These are phyloP conservation scores for Ophiobolus disseminans DNA, from an alignment of 2,329 filamentous ascomycete genomes.

Conservation along the genomic window DNA sequence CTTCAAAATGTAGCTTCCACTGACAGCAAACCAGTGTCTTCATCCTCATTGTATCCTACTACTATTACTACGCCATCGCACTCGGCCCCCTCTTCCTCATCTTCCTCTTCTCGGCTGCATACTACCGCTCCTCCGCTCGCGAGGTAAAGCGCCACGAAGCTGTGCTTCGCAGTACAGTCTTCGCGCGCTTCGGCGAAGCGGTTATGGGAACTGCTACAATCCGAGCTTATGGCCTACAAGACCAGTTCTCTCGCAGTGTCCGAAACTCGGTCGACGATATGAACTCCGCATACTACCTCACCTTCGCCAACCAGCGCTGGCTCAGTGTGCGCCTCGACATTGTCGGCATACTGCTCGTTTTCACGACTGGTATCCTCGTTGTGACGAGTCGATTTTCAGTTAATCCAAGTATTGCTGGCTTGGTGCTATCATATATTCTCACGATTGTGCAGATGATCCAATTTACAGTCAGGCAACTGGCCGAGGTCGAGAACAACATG, in stretches of 20 bases:
- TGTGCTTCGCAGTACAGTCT: slow-evolving; percentile 84
- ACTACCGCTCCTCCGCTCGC: slow-evolving; percentile 88
- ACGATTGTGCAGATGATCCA: slow-evolving; percentile 95
- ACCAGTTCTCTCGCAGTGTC: slow-evolving; percentile 75
- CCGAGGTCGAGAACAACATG: slow-evolving; percentile 98
- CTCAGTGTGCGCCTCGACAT: slow-evolving; percentile 83
- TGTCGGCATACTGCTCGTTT: slow-evolving; percentile 84
- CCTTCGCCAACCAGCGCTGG: slow-evolving; percentile 96
- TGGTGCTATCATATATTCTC: slow-evolving; percentile 92
- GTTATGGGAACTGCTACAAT: slow-evolving; percentile 85
- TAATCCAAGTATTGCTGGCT: slow-evolving; percentile 80
- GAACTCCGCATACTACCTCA: slow-evolving; percentile 93
- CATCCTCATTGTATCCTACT: slow-evolving; percentile 90
- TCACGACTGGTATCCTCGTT: slow-evolving; percentile 86
- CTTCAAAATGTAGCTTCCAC: not conserved
- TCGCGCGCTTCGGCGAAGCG: slow-evolving; percentile 89
- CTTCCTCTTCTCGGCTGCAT: slow-evolving; percentile 82
- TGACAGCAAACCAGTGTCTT: slow-evolving; percentile 67
- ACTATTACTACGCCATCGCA: slow-evolving; percentile 82
- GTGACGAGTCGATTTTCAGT: slow-evolving; percentile 90
- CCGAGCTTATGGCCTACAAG: slow-evolving; percentile 83
- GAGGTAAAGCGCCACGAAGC: slow-evolving; percentile 96
- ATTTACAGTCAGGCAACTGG: slow-evolving; percentile 90
- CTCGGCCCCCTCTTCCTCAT: slow-evolving; percentile 73
- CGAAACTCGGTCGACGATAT: slow-evolving; percentile 82